Base-by-base conservation (phyloP, 2,329 filamentous ascomycete genomes). In the Epichloe aotearoae region DNA sequence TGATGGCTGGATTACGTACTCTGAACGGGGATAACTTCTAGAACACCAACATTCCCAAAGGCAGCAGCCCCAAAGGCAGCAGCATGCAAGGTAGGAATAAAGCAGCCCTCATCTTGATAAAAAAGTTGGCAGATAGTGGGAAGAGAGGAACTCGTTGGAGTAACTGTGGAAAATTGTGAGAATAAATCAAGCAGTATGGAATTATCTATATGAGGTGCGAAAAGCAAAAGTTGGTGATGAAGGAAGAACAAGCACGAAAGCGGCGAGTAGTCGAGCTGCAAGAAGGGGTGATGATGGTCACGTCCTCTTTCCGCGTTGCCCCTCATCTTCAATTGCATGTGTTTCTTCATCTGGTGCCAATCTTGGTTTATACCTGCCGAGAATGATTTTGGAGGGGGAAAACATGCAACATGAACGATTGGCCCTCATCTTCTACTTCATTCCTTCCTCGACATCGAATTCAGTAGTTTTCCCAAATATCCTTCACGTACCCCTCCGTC, bases 401-500 rank as follows among this genome's bases (percentile, higher is more conserved):
- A 26, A 8, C 26, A 26, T 26, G 7, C 7, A 2, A 26, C 26
- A 8, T 26, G 2, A 26, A 26, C 7, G 2, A 26, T 30, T 19
- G 14, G 5, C 19, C 11, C 30, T 46, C 17, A 46, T 10, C 7
- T 30, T 30, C 8, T 10, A 30, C 26, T 11, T 3, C 26, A 1
- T 30, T 30, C 26, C 26, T 30, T 4, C 26, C 26, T 30, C n/a
- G 5, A 38, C 14, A 14, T 38, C 19, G 8, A 20, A 12, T 2
- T 55, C 59, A 75, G 54, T 73, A 76, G 53, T 80, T 74, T 56
- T 78, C 75, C 91, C 91, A 97, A 46, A 97, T 70, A 68, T 95
- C 88, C 69, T 86, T 88, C 50, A 78, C 74, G 66, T 88, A 97
- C 1, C 75, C 86, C 66, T 95, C 88, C 0, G 93, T 97, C 65